phyloP scores from a whole-genome alignment of 208 protist genomes.

The Leishmania martiniquensis region DNA sequence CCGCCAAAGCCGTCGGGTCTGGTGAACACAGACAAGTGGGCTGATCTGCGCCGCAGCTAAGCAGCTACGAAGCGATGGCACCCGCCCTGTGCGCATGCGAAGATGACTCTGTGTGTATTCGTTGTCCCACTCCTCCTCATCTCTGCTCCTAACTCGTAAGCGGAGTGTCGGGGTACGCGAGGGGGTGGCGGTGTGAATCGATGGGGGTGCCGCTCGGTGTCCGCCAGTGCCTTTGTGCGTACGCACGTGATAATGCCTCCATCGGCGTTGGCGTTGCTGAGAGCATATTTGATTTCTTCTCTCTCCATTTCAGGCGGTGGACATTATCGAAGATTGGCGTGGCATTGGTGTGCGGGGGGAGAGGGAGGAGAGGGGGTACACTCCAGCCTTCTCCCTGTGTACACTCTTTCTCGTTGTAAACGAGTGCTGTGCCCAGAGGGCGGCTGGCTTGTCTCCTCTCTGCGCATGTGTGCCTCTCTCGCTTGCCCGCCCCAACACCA shows the following conservation, averaged over 20 bases:
- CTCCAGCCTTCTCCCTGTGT: neutral
- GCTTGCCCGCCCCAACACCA: neutral
- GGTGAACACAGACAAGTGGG: constrained; percentile 27
- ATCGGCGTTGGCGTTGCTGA: neutral
- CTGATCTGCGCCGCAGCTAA: constrained; percentile 32
- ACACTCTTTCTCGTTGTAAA: neutral
- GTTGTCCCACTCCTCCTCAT: neutral
- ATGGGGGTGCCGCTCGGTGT: neutral
- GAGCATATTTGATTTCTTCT: neutral
- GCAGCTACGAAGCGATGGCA: neutral
- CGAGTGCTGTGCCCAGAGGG: neutral
- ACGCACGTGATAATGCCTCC: neutral
- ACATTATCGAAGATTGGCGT: neutral
- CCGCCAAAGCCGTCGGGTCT: constrained; percentile 13
- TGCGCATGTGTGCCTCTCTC: neutral
- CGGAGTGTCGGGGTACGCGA: neutral
- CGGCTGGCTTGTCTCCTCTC: neutral
- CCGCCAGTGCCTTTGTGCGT: neutral
- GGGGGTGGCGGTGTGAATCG: neutral
- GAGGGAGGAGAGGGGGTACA: too few species aligned
- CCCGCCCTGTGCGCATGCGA: neutral
- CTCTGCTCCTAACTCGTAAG: neutral
- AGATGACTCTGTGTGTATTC: too few species aligned
- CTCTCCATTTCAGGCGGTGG: neutral
- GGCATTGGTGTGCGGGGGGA: neutral